phyloP scores from a whole-genome alignment of 129 eudicot species.

The Flaveria linearis region DNA sequence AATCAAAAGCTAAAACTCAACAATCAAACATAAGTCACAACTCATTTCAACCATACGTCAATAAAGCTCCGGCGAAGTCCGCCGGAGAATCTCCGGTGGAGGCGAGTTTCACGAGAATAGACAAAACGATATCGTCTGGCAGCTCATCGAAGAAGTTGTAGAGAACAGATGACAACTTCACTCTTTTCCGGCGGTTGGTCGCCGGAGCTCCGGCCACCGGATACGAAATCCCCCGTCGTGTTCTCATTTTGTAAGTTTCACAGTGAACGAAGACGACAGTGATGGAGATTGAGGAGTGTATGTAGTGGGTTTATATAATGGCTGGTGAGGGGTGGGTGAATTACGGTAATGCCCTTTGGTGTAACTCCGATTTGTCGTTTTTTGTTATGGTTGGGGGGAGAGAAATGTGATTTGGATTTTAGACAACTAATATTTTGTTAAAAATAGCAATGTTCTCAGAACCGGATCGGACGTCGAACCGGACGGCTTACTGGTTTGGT shows the following conservation, averaged over 20 bases:
- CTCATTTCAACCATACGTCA: constrained; percentile 26
- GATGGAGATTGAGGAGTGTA: constrained; percentile 1
- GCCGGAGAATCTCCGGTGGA: constrained; percentile 48
- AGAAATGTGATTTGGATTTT: not conserved
- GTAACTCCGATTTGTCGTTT: not conserved
- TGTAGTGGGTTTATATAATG: constrained; percentile 13
- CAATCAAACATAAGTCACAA: not conserved
- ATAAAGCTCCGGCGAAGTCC: constrained; percentile 43
- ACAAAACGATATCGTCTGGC: constrained; percentile 52
- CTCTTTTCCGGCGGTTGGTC: constrained; percentile 21
- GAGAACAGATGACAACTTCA: constrained; percentile 14
- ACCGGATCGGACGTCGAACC: too few relatives aligned
- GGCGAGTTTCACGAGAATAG: constrained; percentile 42
- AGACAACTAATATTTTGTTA: constrained; percentile 1
- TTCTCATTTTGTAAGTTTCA: constrained; percentile 49
- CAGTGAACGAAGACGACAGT: not conserved
- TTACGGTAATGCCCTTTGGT: not conserved
- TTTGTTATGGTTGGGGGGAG: not conserved
- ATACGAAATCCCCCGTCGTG: constrained; percentile 59
- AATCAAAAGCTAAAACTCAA: not conserved
- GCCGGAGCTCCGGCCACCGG: constrained; percentile 32
- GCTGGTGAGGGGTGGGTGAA: not conserved
- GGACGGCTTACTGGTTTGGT: too few relatives aligned
- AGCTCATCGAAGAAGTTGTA: constrained; percentile 31
- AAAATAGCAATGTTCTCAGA: not conserved